phyloP scores from a whole-genome alignment of 306 rosid genomes.

The Prinsepia uniflora region DNA sequence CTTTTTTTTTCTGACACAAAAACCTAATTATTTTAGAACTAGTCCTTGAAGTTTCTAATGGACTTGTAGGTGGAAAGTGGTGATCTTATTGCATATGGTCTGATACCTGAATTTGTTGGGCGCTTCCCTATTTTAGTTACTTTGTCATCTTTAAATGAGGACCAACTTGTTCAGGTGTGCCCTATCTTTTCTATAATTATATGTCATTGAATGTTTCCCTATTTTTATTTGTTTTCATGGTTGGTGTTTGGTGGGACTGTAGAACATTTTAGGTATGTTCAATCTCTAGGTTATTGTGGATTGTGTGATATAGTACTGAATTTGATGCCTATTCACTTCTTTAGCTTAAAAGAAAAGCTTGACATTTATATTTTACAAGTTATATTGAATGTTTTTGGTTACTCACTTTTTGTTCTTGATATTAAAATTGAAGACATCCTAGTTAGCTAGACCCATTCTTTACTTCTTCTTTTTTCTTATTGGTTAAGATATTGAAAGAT shows the following conservation, averaged over 20 bases:
- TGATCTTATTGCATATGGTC: conserved; percentile 65
- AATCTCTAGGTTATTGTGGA: background rate
- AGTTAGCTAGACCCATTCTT: background rate
- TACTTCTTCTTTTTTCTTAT: conserved; percentile 4
- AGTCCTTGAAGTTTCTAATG: conserved; percentile 18
- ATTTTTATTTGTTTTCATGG: background rate
- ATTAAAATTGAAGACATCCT: background rate
- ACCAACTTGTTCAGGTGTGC: conserved; percentile 59
- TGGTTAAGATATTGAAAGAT: conserved; percentile 11
- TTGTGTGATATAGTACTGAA: background rate
- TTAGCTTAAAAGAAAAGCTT: background rate
- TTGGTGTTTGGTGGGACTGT: background rate
- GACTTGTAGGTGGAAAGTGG: conserved; percentile 61
- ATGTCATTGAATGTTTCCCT: conserved; percentile 1
- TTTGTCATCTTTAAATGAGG: conserved; percentile 63
- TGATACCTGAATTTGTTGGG: conserved; percentile 73
- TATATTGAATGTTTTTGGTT: background rate
- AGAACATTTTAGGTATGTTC: background rate
- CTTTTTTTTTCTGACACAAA: background rate
- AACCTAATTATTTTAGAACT: conserved; percentile 10
- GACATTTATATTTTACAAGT: background rate
- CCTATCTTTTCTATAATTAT: background rate
- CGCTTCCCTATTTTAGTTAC: conserved; percentile 65
- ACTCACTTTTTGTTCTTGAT: background rate
- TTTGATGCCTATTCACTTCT: background rate